These are phyloP conservation scores for Starmerella geochares DNA, from an alignment of 805 yeast species.

Conservation along the genomic window DNA sequence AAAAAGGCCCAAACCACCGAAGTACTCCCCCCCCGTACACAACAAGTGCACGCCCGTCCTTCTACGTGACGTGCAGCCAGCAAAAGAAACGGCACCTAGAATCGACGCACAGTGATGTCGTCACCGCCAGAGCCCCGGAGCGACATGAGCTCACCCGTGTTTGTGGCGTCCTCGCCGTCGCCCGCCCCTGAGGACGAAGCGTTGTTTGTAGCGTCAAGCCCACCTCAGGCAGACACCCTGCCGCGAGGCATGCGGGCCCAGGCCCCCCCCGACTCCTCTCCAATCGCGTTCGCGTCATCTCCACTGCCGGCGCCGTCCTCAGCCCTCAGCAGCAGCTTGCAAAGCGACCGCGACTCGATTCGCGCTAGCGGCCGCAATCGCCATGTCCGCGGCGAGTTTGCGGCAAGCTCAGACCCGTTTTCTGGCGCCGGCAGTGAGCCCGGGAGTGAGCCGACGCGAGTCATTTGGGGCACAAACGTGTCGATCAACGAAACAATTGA, in stretches of 20 bases:
- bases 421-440: conserved; percentile 7
- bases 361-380: conserved; percentile 9
- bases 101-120: conserved; percentile 5
- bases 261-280: conserved; percentile 20
- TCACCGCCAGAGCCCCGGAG: conserved; percentile 18
- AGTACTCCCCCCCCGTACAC: neutral
- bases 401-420: conserved; percentile 13
- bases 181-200: conserved; percentile 6
- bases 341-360: conserved; percentile 20
- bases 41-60: neutral
- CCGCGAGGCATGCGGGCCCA: neutral
- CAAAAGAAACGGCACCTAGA: too few species aligned
- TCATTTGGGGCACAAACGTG: conserved; percentile 98
- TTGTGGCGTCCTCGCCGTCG: conserved; percentile 14
- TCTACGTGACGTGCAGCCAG: too few species aligned
- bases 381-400: conserved; percentile 23
- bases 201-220: conserved; percentile 19
- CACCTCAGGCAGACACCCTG: conserved; percentile 10
- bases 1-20: conserved; percentile 1
- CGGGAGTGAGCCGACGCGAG: conserved; percentile 60
- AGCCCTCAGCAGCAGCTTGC: conserved; percentile 16
- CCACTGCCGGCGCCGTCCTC: conserved; percentile 15
- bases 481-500: conserved; percentile 79
- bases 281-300: conserved; percentile 22
- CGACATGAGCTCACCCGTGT: conserved; percentile 20